Evolutionary conservation across 768 basidiomycete genomes (phyloP), one percentile per base, ranked within the genome.

Genomic region (Tephrocybe sp.): DNA sequence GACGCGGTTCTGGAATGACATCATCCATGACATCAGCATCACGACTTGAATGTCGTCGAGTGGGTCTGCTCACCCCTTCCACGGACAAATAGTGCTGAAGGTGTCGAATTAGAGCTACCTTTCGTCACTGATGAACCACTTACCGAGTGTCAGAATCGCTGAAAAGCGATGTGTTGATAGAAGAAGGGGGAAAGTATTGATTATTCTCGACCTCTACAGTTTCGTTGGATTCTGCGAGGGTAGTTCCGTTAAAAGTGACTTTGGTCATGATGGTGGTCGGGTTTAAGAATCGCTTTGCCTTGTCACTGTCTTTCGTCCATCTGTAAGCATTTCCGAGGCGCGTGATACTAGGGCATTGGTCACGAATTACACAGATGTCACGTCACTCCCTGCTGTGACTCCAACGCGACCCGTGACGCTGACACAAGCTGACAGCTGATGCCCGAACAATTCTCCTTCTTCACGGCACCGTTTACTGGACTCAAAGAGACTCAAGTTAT

Each of bases 151-250:
- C 54, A 1, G 89, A 89, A 16, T 68, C 61, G 13, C 51, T 69
- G 53, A 89, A 73, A 11, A 73, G 53, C 4, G 70, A 63, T 34
- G 64, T 70, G 32, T 75, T 69, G 21, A 90, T 68, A 1, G 76
- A 67, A 1, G 69, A 63, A 0, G 82, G 81, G 4, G 89, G 86
- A 62, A 90, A 90, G 67, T 89, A 89, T 54, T 86, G 80, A 54
- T 86, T 89, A 11, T 76, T 77, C 57, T 89, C 86, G 38, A 90
- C 75, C 5, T 78, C 62, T 28, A 80, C 66, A 0, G 87, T 83
- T 0, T 71, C 64, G 53, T 71, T 65, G 6, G 77, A 79, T 46
- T 87, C 77, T 1, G 88, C 88, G 57, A 91, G 72, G 12, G 75
- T 64, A 11, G 64, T 64, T 21, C 73, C 77, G 57, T 81, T 68